phyloP scores from a whole-genome alignment of 164 flowering plant species.

The Chimonanthus salicifolius region DNA sequence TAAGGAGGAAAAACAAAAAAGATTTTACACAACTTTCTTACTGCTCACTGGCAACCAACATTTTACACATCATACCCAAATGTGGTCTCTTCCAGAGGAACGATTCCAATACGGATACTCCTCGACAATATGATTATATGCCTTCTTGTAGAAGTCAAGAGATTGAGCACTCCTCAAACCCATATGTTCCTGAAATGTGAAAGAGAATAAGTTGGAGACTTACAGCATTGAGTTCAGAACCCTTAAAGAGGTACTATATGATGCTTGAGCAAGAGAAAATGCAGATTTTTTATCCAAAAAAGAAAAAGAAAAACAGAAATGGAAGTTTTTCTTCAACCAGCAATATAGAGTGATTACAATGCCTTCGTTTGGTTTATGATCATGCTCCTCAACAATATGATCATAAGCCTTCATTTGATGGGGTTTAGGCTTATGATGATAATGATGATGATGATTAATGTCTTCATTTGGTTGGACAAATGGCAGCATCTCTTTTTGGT shows the following conservation, averaged over 20 bases:
- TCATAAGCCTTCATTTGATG: too few species aligned
- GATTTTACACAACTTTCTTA: constrained; percentile 1
- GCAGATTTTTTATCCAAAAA: not conserved
- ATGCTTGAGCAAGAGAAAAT: not conserved
- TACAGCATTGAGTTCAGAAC: not conserved
- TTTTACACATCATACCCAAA: constrained; percentile 62
- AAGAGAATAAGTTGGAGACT: not conserved
- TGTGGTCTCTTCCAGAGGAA: constrained; percentile 88
- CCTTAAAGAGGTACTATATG: not conserved
- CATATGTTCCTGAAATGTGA: constrained; percentile 50
- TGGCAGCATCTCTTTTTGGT: not conserved
- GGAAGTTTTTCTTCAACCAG: too few species aligned
- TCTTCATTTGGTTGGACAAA: not conserved
- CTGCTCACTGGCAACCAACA: not conserved
- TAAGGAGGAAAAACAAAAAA: not conserved
- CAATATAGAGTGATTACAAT: too few species aligned
- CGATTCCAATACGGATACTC: constrained; percentile 86
- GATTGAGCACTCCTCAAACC: constrained; percentile 84
- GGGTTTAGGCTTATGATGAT: too few species aligned
- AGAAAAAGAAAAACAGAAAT: not conserved
- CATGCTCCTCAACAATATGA: too few species aligned
- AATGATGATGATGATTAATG: too few species aligned
- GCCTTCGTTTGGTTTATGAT: too few species aligned
- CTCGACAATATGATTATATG: constrained; percentile 62
- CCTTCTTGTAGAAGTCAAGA: constrained; percentile 73